A percentile compares a stretch with the other conserved stretches of the same genome.
phyloP scores from a whole-genome alignment of 2,329 filamentous ascomycete species.

The Exserohilum rostratum region DNA sequence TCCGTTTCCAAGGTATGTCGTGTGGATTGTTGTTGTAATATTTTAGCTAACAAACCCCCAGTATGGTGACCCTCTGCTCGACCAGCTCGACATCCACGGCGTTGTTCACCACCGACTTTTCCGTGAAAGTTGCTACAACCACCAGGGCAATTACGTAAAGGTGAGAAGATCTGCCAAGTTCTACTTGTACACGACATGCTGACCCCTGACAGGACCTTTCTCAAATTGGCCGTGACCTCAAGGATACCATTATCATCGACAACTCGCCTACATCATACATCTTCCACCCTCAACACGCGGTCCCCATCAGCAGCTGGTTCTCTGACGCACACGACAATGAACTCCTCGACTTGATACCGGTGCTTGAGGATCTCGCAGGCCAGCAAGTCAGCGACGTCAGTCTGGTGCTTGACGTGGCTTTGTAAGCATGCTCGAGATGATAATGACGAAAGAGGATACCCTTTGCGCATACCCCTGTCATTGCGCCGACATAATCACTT shows the following conservation, averaged over 20 bases:
- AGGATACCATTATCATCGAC: conserved; percentile 99
- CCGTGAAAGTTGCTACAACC: conserved; percentile 98
- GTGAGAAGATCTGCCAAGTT: conserved; percentile 39
- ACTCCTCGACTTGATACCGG: conserved; percentile 93
- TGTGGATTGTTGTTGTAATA: neutral
- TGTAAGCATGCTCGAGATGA: conserved; percentile 53
- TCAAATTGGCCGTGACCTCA: conserved; percentile 91
- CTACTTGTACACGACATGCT: neutral
- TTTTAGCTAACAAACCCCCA: conserved; percentile 49
- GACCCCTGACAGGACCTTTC: conserved; percentile 72
- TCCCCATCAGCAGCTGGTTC: conserved; percentile 99
- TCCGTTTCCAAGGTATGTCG: conserved; percentile 87
- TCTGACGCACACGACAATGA: conserved; percentile 99
- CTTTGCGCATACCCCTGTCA: conserved; percentile 33
- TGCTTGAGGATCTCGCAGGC: conserved; percentile 94
- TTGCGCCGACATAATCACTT: conserved; percentile 28
- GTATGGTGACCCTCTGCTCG: conserved; percentile 95
- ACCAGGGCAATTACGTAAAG: conserved; percentile 99
- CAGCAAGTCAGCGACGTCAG: conserved; percentile 92
- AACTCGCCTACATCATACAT: conserved; percentile 99
- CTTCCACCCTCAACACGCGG: conserved; percentile 98
- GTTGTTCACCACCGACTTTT: conserved; percentile 96
- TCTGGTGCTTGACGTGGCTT: conserved; percentile 88
- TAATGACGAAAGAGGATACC: conserved; percentile 30
- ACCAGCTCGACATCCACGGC: conserved; percentile 95